Evolutionary conservation across 257 asterid species (phyloP).

Genomic region (Gentiana dahurica): DNA sequence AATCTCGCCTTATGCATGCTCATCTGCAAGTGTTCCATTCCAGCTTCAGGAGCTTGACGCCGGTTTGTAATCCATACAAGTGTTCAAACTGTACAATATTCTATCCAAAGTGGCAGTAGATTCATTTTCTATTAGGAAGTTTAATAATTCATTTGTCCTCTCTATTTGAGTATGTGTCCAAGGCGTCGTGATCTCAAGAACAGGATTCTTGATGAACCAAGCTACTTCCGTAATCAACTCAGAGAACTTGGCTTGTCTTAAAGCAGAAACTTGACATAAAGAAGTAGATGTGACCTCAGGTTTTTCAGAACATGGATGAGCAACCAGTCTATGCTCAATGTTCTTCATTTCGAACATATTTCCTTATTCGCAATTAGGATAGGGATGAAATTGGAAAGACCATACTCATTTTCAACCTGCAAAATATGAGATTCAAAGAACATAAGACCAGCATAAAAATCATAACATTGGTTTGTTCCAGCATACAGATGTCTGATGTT

Average conservation of each 20-base stretch:
- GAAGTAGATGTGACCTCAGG: slow-evolving; percentile 18
- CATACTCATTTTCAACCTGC: slow-evolving; percentile 94
- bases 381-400: slow-evolving; percentile 90
- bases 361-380: slow-evolving; percentile 69
- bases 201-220: slow-evolving; percentile 63
- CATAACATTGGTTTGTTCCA: too few relatives aligned
- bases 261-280: slow-evolving; percentile 34
- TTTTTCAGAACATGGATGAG: slow-evolving; percentile 18
- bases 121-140: slow-evolving; percentile 40
- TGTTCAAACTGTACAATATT: slow-evolving; percentile 30
- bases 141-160: slow-evolving; percentile 39
- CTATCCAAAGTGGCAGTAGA: slow-evolving; percentile 47
- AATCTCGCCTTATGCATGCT: slow-evolving; percentile 37
- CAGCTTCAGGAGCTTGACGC: slow-evolving; percentile 29
- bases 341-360: slow-evolving; percentile 64
- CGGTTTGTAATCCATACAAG: slow-evolving; percentile 26
- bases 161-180: slow-evolving; percentile 37
- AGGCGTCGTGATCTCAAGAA: slow-evolving; percentile 17
- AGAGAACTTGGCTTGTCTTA: slow-evolving; percentile 31
- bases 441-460: too few relatives aligned
- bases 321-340: slow-evolving; percentile 36
- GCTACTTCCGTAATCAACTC: slow-evolving; percentile 70
- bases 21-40: slow-evolving; percentile 26
- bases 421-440: slow-evolving; percentile 6
- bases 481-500: too few relatives aligned